Evolutionary conservation across 2,329 filamentous ascomycete genomes (phyloP).

Genomic region (Nannizziopsis arthrosporioides): DNA sequence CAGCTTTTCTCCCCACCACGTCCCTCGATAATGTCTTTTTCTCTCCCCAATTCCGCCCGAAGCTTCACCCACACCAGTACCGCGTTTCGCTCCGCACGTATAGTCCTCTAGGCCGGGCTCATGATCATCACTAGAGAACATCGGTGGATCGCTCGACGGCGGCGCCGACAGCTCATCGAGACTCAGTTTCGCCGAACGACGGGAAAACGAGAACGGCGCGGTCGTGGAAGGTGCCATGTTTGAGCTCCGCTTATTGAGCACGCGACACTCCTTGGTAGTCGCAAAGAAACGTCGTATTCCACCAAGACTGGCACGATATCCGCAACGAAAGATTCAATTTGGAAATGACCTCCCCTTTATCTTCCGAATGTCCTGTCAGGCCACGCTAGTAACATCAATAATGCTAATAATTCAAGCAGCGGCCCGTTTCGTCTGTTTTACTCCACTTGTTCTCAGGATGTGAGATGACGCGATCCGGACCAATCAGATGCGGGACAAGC

Average conservation of each 20-base stretch:
- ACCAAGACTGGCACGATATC: too few relatives aligned
- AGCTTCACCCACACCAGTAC: neutral
- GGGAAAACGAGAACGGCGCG: slow-evolving; percentile 25
- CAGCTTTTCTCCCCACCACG: slow-evolving; percentile 35
- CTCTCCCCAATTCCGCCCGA: slow-evolving; percentile 16
- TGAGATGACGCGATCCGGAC: slow-evolving; percentile 11
- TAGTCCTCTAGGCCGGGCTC: slow-evolving; percentile 37
- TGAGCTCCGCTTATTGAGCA: slow-evolving; percentile 1
- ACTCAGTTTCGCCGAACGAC: slow-evolving; percentile 22
- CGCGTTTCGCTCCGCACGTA: slow-evolving; percentile 16
- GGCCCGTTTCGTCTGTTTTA: neutral
- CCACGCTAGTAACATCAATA: too few relatives aligned
- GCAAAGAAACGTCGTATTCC: too few relatives aligned
- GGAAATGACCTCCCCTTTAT: too few relatives aligned
- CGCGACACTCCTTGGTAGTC: too few relatives aligned
- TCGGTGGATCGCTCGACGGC: slow-evolving; percentile 34
- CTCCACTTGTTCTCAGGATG: neutral
- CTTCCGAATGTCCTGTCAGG: too few relatives aligned
- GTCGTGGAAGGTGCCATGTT: slow-evolving; percentile 17
- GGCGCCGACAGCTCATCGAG: slow-evolving; percentile 6
- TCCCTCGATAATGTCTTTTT: slow-evolving; percentile 35
- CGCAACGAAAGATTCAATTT: too few relatives aligned
- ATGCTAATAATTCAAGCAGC: too few relatives aligned
- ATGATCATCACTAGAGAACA: slow-evolving; percentile 39
- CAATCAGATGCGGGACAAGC: slow-evolving; percentile 1